Evolutionary conservation across 129 eudicot genomes (phyloP), one percentile per base, ranked within the genome.

Genomic region (Sambucus nigra): DNA sequence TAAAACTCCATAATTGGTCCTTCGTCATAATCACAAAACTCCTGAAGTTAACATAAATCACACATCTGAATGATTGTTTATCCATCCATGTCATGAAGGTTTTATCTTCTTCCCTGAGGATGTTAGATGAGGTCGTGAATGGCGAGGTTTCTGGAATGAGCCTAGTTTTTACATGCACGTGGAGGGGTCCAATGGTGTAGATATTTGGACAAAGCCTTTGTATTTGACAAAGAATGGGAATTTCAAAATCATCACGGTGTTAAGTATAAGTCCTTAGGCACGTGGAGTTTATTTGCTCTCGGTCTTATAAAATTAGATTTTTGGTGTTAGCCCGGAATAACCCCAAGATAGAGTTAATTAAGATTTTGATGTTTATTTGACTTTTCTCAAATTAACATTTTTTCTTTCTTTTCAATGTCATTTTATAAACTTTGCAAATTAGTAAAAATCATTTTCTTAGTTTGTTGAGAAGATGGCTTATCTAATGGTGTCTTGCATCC

Each of bases 241-340:
- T 74, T 45, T 82, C 92, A 20, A 82, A 53, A 35, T 71, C 82
- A 52, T 78, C 85, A 61, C 77, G 15, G 92, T 68, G 86, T 82
- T 82, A 2, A 82, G 67, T 59, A 82, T 74, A 38, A 77, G 66
- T 14, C 81, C 92, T 7, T 41, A 17, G 21, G 82, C 85, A 47
- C 73, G 66, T 5, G 73, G 17, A 52, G 33, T 70, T 55, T 76
- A 65, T 38, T 19, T 18, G 4, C 35, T 32, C 22, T 64, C 67
- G 0, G n/a, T n/a, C n/a, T n/a, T n/a, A n/a, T n/a, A n/a, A n/a
- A n/a, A n/a, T n/a, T n/a, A n/a, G n/a, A n/a, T n/a, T n/a, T n/a
- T n/a, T n/a, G n/a, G n/a, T n/a, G 7, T 33, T 2, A 42, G 13
- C 42, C n/a, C n/a, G n/a, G n/a, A n/a, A n/a, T n/a, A n/a, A n/a